phyloP scores from a whole-genome alignment of 2,329 filamentous ascomycete genomes.

The Coniochaeta hoffmannii region DNA sequence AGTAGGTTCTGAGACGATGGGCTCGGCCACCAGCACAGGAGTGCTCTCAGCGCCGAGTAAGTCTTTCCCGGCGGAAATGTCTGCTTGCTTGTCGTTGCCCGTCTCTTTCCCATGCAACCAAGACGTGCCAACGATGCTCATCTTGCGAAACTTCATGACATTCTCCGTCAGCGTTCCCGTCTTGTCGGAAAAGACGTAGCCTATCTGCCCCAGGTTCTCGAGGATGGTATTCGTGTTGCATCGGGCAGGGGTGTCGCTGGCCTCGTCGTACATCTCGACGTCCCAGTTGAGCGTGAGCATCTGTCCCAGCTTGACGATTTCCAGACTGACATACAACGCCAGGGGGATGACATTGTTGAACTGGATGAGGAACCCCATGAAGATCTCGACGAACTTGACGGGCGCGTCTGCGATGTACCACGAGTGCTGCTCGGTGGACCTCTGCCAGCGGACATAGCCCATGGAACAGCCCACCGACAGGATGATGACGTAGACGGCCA shows the following conservation, averaged over 20 bases:
- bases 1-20: conserved; percentile 46
- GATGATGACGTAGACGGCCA: conserved; percentile 71
- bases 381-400: conserved; percentile 73
- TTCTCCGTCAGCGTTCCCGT: conserved; percentile 94
- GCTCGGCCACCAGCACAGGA: not conserved
- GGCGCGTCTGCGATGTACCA: conserved; percentile 69
- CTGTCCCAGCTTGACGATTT: conserved; percentile 73
- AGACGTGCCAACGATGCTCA: conserved; percentile 81
- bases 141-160: conserved; percentile 88
- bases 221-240: conserved; percentile 93
- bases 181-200: conserved; percentile 88
- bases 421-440: conserved; percentile 55
- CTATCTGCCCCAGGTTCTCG: conserved; percentile 86
- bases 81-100: conserved; percentile 10
- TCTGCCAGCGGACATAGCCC: conserved; percentile 73
- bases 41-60: conserved; percentile 7
- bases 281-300: conserved; percentile 76
- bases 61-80: too few species aligned
- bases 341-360: conserved; percentile 94
- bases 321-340: conserved; percentile 83
- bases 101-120: conserved; percentile 58
- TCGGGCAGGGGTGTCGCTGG: conserved; percentile 76
- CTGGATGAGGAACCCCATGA: conserved; percentile 90
- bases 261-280: conserved; percentile 83
- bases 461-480: conserved; percentile 77